Evolutionary conservation across 768 basidiomycete genomes (phyloP).

Genomic region (Inosperma sp.): DNA sequence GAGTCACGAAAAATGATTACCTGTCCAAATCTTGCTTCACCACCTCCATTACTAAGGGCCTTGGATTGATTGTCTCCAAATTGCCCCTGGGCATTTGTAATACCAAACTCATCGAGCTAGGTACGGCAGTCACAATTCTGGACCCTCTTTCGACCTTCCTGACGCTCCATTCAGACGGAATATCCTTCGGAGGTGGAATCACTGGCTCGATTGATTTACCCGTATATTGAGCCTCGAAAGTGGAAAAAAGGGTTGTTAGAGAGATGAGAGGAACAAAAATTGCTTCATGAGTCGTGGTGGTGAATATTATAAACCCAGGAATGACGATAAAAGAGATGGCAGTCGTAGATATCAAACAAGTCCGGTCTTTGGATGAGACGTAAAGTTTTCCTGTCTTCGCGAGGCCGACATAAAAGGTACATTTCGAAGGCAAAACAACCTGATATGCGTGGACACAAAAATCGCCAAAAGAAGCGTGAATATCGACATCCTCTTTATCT

Average conservation of each 20-base stretch:
- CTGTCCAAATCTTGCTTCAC: constrained; percentile 69
- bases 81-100: constrained; percentile 98
- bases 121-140: constrained; percentile 81
- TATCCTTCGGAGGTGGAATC: constrained; percentile 19
- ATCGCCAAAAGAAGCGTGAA: constrained; percentile 45
- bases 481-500: not conserved
- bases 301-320: constrained; percentile 78
- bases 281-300: constrained; percentile 76
- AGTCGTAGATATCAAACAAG: constrained; percentile 43
- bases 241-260: constrained; percentile 25
- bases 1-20: constrained; percentile 40
- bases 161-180: constrained; percentile 50
- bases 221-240: constrained; percentile 20
- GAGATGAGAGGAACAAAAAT: constrained; percentile 59
- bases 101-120: constrained; percentile 83
- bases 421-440: constrained; percentile 16
- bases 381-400: constrained; percentile 63
- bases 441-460: constrained; percentile 51
- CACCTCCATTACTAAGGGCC: constrained; percentile 84
- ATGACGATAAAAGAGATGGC: constrained; percentile 71
- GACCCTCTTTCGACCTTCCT: constrained; percentile 88
- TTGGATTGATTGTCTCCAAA: constrained; percentile 90
- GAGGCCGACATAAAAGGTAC: constrained; percentile 63
- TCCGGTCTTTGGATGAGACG: constrained; percentile 32
- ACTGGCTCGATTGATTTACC: not conserved